These are phyloP conservation scores for Ceratobasidium sp. DNA, from an alignment of 1,284 basidiomycete genomes.

Conservation along the genomic window DNA sequence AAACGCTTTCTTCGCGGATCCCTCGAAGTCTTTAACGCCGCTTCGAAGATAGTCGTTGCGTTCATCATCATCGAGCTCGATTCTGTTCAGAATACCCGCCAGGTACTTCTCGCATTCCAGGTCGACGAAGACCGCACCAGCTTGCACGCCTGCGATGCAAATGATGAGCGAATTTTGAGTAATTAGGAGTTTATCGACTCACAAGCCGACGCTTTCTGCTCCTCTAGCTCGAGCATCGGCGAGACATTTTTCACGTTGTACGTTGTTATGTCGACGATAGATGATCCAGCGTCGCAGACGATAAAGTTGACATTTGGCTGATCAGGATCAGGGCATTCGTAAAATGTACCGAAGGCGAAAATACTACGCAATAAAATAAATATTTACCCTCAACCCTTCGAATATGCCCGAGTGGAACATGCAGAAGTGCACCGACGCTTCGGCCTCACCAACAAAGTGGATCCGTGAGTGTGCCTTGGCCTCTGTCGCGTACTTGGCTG, in stretches of 20 bases:
- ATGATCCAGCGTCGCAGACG: slow-evolving; percentile 45
- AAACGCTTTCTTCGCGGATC: slow-evolving; percentile 10
- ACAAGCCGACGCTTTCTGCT: slow-evolving; percentile 42
- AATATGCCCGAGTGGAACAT: slow-evolving; percentile 35
- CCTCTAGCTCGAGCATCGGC: slow-evolving; percentile 39
- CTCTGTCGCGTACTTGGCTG: slow-evolving; percentile 17
- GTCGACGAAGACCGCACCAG: slow-evolving; percentile 41
- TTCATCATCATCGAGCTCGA: slow-evolving; percentile 2
- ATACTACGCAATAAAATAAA: neutral
- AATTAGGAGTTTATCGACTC: neutral
- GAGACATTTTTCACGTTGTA: slow-evolving; percentile 38
- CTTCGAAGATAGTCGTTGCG: slow-evolving; percentile 19
- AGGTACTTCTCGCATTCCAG: slow-evolving; percentile 32
- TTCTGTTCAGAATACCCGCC: slow-evolving; percentile 1
- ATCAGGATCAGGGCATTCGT: neutral
- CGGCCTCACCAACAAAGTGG: slow-evolving; percentile 42
- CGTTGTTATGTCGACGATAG: slow-evolving; percentile 44
- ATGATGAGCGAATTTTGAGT: neutral
- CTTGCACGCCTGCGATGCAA: slow-evolving; percentile 38
- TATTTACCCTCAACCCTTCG: slow-evolving; percentile 15
- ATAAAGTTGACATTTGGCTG: slow-evolving; percentile 34
- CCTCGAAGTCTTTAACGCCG: slow-evolving; percentile 31
- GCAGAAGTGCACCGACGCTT: slow-evolving; percentile 44
- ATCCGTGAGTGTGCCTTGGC: slow-evolving; percentile 11
- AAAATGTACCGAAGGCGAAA: neutral